Evolutionary conservation across 306 rosid species (phyloP), one percentile per base, ranked within the genome.

Genomic region (Vigna angularis): DNA sequence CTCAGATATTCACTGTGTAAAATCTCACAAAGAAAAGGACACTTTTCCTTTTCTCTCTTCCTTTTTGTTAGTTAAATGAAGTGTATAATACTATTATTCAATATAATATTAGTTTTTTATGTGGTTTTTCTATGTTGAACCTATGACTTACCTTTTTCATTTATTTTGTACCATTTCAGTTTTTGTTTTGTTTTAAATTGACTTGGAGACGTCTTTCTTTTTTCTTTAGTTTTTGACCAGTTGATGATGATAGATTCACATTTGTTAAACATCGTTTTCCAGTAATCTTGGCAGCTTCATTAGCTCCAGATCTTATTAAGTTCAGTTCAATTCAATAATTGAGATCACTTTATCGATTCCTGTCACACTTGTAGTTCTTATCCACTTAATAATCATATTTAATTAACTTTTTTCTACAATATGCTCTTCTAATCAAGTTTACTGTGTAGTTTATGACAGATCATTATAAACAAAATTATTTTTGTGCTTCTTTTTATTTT

Each of bases 251-350:
- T 42, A 70, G 62, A 64, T 75, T 56, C 38, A 0, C 4, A 44
- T 28, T 53, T 52, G 66, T 62, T 75, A 68, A 28, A 71, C 58
- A 56, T 76, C 61, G n/a, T 72, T 55, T 51, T 65, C 22, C 40
- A 56, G 14, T 66, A 69, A 66, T 65, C 58, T 80, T 65, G 75
- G 80, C 79, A 75, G 62, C 53, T 77, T 86, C 83, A 17, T 79
- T 30, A 76, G 51, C 56, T 61, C 44, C 58, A 70, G 51, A 69
- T 83, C 78, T 50, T 50, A 68, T 59, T 36, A 55, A 32, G 70
- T 56, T 78, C 56, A 36, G 52, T 74, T 66, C 5, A 64, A 26
- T 49, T 66, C 67, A 79, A 73, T 83, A 83, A 83, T 74, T 74
- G 61, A 61, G n/a, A 59, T 55, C 17, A 26, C 30, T 66, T 17